Evolutionary conservation across 2,329 filamentous ascomycete genomes (phyloP).

Genomic region (Cladorrhinum sp.): DNA sequence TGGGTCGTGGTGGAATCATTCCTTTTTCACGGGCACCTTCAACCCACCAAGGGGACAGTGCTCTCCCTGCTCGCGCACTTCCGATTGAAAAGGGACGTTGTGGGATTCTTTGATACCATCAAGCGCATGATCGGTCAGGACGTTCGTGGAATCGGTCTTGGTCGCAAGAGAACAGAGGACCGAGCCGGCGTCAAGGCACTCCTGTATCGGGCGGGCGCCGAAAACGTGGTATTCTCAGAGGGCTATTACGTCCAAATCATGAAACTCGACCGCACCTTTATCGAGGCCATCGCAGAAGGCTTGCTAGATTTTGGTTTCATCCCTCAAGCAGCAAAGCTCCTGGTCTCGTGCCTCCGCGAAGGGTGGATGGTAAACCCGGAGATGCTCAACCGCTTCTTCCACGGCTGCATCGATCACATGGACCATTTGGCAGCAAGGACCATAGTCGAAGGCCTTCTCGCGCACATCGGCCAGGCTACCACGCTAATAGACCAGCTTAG

Average conservation of each 20-base stretch:
- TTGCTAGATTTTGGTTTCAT: conserved; percentile 47
- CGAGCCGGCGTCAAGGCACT: conserved; percentile 18
- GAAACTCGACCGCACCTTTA: conserved; percentile 37
- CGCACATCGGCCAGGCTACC: conserved; percentile 26
- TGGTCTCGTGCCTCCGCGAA: conserved; percentile 39
- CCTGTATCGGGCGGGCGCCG: background rate
- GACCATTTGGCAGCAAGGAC: conserved; percentile 37
- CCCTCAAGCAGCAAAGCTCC: conserved; percentile 42
- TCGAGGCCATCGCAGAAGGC: conserved; percentile 46
- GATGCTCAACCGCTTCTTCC: conserved; percentile 39
- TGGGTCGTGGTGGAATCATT: conserved; percentile 53
- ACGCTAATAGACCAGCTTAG: conserved; percentile 16
- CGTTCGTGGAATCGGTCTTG: conserved; percentile 38
- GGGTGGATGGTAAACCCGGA: conserved; percentile 33
- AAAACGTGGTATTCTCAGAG: background rate
- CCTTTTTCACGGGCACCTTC: conserved; percentile 41
- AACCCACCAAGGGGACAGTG: conserved; percentile 48
- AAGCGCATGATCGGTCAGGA: conserved; percentile 46
- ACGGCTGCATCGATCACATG: conserved; percentile 40
- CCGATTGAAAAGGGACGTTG: conserved; percentile 39
- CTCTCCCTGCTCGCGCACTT: conserved; percentile 51
- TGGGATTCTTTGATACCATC: conserved; percentile 44
- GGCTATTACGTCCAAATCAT: conserved; percentile 41
- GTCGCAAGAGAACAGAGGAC: conserved; percentile 27
- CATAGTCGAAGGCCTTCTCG: conserved; percentile 33